Evolutionary conservation across 2,329 filamentous ascomycete species (phyloP), one percentile per base, ranked within the genome.

Genomic region (Corynespora cassiicola): DNA sequence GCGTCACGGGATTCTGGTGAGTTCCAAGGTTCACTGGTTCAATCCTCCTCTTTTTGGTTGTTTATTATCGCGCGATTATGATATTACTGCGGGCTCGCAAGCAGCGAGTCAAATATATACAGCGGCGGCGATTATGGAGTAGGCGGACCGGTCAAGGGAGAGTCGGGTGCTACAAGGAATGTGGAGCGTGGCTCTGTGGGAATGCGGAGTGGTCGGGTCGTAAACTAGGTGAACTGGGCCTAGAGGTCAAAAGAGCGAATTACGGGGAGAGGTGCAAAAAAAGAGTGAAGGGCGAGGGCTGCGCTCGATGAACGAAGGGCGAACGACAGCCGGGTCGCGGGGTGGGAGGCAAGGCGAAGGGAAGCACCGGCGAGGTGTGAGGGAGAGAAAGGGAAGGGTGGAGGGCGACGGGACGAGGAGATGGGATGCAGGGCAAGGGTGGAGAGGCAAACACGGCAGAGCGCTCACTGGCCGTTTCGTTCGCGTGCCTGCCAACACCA

Each of bases 261-360:
- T 57, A 54, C 36, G 45, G 47, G 36, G 28, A n/a, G 35, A 20
- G 31, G 23, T 41, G 35, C 26, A 36, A 39, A 48, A 55, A 66
- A 65, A 45, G 63, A 67, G 58, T 54, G 65, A 55, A 56, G 41
- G 49, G 59, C 61, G 54, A 61, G 50, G 60, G 60, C 52, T 54
- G 63, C 53, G 56, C 51, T 65, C 52, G 54, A 58, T 61, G 56
- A 61, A 65, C 46, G 63, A 68, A 66, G 61, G 63, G 53, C 60
- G 59, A 61, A 65, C 65, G 61, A 67, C 65, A 62, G 63, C 65
- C 63, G 50, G 65, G 63, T 59, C 63, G 63, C 58, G 57, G 52
- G 37, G 42, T 48, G 45, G 42, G 49, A 53, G 43, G n/a, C n/a
- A n/a, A n/a, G n/a, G 42, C 37, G 36, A 47, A 45, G n/a, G 17